These are phyloP conservation scores for Raffaelea albimanens DNA, from an alignment of 2,329 filamentous ascomycete genomes.

Conservation along the genomic window DNA sequence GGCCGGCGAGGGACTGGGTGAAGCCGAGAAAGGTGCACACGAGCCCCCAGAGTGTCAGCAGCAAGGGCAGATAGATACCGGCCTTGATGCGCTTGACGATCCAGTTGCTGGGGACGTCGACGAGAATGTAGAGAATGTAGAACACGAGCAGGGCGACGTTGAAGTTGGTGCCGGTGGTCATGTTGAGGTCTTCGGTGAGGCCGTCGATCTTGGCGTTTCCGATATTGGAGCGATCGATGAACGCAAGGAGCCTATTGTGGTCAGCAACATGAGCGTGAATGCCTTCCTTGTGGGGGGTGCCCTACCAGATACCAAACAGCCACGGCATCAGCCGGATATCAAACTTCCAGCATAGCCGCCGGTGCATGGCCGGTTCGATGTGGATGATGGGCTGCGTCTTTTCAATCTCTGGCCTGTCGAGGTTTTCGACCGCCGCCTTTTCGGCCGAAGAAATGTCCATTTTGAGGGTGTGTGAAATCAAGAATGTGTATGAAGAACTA, in stretches of 20 bases:
- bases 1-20: not conserved
- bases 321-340: not conserved
- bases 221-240: not conserved
- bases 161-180: conserved; percentile 39
- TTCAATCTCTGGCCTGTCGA: no score
- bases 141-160: conserved; percentile 50
- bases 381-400: no score
- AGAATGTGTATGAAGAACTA: no score
- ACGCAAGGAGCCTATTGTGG: not conserved
- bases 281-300: no score
- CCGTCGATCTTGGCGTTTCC: conserved; percentile 6
- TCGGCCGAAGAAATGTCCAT: no score
- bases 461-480: no score
- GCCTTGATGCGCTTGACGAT: conserved; percentile 8
- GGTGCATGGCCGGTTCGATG: no score
- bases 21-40: not conserved
- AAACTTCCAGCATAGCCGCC: not conserved
- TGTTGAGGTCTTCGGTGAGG: conserved; percentile 1
- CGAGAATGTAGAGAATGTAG: conserved; percentile 54
- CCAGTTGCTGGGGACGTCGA: conserved; percentile 51
- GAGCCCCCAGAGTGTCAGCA: not conserved
- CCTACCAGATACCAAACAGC: not conserved
- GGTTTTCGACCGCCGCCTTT: no score
- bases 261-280: not conserved
- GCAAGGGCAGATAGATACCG: not conserved